Evolutionary conservation across 1,139 yeast species (phyloP), one percentile per base, ranked within the genome.

Genomic region (Candida tetrigidarum): DNA sequence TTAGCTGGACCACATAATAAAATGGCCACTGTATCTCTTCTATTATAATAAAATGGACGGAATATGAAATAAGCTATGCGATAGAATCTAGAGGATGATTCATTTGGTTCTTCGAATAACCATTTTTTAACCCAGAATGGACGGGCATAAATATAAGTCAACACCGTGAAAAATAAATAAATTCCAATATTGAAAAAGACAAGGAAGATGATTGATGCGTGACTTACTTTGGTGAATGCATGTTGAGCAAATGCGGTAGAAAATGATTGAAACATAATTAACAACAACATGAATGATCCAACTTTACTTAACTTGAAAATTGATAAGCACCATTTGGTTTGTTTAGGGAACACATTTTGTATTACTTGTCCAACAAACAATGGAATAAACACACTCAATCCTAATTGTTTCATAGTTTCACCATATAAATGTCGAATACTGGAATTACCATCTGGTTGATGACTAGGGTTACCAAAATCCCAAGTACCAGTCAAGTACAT

Each of bases 1-100:
- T 90, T 90, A 3, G 97, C 96, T 1, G 96, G 95, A 5, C 96
- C 96, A 64, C 96, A 89, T 46, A 89, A 76, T 84, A 90, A 78
- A 39, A 90, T 76, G 4, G 93, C 78, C 26, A 88, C 88, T 0
- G 96, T 81, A 58, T 90, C 96, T 44, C 69, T 66, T 53, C 84
- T 78, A 53, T 75, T 72, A 63, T 86, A 86, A 62, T 85, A 86
- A 55, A 88, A 87, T 1, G 93, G 92, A 42, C 71, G 70, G 51
- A 86, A 74, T 1, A 66, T 53, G 44, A 57, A 66, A 58, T 79
- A 74, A 16, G 59, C 49, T 44, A 53, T 58, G 20, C 51, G 68
- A 55, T 86, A 86, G 0, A 61, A 3, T 29, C 37, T 64, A 0
- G 84, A 58, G 2, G 78, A 70, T 3, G 60, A 50, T 8, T 67